Percentiles rank a stretch among this genome's conserved stretches.
Evolutionary conservation across 164 flowering plant species (phyloP).

Genomic region (Berberis thunbergii): DNA sequence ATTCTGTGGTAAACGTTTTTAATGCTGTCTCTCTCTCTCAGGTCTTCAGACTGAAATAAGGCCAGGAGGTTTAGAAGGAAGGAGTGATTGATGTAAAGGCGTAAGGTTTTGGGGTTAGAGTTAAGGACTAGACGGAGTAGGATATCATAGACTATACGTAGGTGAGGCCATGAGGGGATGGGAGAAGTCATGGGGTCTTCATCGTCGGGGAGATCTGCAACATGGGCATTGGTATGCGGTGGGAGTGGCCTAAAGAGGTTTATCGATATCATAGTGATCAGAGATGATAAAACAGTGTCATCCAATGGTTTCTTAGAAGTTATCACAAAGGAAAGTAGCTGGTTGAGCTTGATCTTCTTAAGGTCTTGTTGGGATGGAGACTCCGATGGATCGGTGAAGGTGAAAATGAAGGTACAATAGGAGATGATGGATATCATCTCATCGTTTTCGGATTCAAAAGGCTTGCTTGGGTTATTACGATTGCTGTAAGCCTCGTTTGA

Average conservation of each 20-base stretch:
- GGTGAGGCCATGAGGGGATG: slow-evolving; percentile 50
- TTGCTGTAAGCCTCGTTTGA: slow-evolving; percentile 7
- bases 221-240: slow-evolving; percentile 18
- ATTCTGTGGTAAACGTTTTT: slow-evolving; percentile 63
- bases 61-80: slow-evolving; percentile 47
- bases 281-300: slow-evolving; percentile 16
- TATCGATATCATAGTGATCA: slow-evolving; percentile 24
- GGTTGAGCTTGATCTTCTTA: slow-evolving; percentile 38
- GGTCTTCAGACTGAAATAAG: slow-evolving; percentile 61
- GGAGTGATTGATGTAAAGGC: slow-evolving; percentile 26
- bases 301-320: slow-evolving; percentile 14
- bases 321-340: slow-evolving; percentile 34
- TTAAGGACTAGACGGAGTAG: slow-evolving; percentile 35
- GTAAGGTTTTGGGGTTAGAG: slow-evolving; percentile 32
- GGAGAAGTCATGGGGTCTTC: slow-evolving; percentile 27
- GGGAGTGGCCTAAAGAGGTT: slow-evolving; percentile 41
- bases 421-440: slow-evolving; percentile 42
- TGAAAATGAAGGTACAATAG: slow-evolving; percentile 32
- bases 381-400: slow-evolving; percentile 40
- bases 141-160: slow-evolving; percentile 56
- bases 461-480: background rate
- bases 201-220: slow-evolving; percentile 34
- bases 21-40: slow-evolving; percentile 54
- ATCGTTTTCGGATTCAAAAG: slow-evolving; percentile 26
- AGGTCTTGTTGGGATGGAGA: slow-evolving; percentile 42